Conservation (phyloP, 2,329 filamentous ascomycete species). For the Davidsoniella eucalypti region DNA sequence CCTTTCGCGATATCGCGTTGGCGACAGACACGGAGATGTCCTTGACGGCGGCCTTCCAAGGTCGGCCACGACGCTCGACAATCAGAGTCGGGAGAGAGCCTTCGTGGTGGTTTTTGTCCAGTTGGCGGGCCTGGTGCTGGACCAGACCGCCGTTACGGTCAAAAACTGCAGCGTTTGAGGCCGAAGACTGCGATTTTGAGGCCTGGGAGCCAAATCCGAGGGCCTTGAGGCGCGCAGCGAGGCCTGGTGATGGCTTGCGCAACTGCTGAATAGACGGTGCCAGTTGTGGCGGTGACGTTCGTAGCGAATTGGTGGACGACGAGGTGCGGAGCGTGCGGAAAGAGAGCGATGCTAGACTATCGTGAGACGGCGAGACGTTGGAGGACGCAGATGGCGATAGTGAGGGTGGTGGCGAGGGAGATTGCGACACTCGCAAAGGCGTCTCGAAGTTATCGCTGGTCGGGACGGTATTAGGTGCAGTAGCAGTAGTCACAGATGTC, state of each 20-base stretch:
- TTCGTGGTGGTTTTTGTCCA: slow-evolving; percentile 50
- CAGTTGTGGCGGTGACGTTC: slow-evolving; percentile 15
- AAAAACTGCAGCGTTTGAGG: slow-evolving; percentile 17
- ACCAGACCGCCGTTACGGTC: slow-evolving; percentile 50
- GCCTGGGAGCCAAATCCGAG: slow-evolving; percentile 36
- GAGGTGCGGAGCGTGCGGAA: slow-evolving; percentile 16
- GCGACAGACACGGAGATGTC: slow-evolving; percentile 19
- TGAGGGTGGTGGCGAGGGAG: slow-evolving; percentile 10
- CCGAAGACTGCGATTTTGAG: slow-evolving; percentile 11
- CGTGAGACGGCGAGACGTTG: neutral
- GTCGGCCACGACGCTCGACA: slow-evolving; percentile 49
- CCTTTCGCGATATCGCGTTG: slow-evolving; percentile 6
- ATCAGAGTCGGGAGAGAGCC: slow-evolving; percentile 29
- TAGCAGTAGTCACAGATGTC: neutral
- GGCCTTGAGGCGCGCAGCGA: slow-evolving; percentile 48
- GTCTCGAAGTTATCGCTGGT: neutral
- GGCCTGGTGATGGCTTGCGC: slow-evolving; percentile 46
- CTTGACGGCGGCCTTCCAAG: slow-evolving; percentile 51
- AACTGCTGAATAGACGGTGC: slow-evolving; percentile 18
- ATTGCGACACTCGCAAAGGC: slow-evolving; percentile 8
- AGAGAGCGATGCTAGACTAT: slow-evolving; percentile 11
- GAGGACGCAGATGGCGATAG: slow-evolving; percentile 6
- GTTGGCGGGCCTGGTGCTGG: slow-evolving; percentile 50
- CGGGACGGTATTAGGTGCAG: neutral
- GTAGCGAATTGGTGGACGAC: slow-evolving; percentile 14